Evolutionary conservation across 2,329 filamentous ascomycete species (phyloP), one percentile per base, ranked within the genome.

Genomic region (Cytospora piceicola): DNA sequence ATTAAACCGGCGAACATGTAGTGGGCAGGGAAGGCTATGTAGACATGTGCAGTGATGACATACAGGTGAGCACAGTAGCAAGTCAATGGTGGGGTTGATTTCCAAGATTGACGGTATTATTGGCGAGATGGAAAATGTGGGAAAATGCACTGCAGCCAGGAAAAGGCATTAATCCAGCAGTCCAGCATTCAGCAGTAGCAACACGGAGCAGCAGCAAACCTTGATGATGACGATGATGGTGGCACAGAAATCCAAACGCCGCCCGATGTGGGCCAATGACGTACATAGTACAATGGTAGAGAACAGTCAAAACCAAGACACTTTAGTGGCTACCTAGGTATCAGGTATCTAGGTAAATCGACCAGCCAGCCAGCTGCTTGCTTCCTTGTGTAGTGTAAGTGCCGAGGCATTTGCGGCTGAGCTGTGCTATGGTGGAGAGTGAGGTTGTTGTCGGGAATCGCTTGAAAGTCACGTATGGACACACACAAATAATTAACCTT

Each of bases 11-110:
- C 29, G 20, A 55, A 22, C 34, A 20, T 34, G 27, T 55, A 32
- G 11, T 17, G 12, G 30, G 52, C 24, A 32, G 12, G 54, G 60
- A 42, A 62, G 39, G 36, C 52, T 46, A 39, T 30, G 60, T 57
- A 54, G 30, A 57, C 57, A 29, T 51, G 36, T 36, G 30, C 51
- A 42, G 60, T 42, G 53, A 63, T 57, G 60, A 63, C 60, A 63
- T 63, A 51, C 39, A 57, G 39, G 29, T 63, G 60, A 63, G 53
- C 60, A 51, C 60, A 57, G 53, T 14, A 57, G 60, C 53, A 54
- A 63, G 53, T 51, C n/a, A 57, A 63, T 63, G 60, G 60, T 36
- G 60, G 60, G 60, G 53, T 27, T 57, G 53, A 63, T 57, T 63
- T 51, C 60, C 60, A 63, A 36, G 36, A 54, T 49, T n/a, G 53